phyloP scores from a whole-genome alignment of 371 early-diverging fungal species.

The Apophysomyces variabilis region DNA sequence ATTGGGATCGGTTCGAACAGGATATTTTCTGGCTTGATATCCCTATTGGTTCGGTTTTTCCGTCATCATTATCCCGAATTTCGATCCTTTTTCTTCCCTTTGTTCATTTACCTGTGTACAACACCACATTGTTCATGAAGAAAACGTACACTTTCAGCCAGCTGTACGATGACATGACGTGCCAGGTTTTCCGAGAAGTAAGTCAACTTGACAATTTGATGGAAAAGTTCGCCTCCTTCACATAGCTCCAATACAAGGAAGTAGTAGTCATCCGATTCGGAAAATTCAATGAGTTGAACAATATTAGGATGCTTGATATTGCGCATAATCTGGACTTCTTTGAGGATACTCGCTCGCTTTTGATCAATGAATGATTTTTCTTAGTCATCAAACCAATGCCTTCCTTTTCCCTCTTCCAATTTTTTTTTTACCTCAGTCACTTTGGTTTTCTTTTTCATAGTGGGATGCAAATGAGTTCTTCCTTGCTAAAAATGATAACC shows the following conservation, averaged over 20 bases:
- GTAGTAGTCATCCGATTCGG: slow-evolving; percentile 66
- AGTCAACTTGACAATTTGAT: slow-evolving; percentile 80
- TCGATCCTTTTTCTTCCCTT: background rate
- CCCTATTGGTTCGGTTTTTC: slow-evolving; percentile 36
- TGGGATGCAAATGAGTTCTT: slow-evolving; percentile 20
- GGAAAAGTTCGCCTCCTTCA: slow-evolving; percentile 87
- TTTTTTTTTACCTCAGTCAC: slow-evolving; percentile 21
- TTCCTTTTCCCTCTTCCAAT: background rate
- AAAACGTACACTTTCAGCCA: slow-evolving; percentile 88
- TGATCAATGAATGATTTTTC: slow-evolving; percentile 9
- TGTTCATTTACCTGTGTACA: slow-evolving; percentile 71
- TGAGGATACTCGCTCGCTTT: slow-evolving; percentile 82
- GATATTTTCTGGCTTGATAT: slow-evolving; percentile 97
- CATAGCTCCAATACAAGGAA: slow-evolving; percentile 87
- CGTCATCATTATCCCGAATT: background rate
- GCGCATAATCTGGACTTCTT: slow-evolving; percentile 89
- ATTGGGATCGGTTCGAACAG: slow-evolving; percentile 78
- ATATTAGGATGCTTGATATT: slow-evolving; percentile 51
- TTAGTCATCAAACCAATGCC: background rate
- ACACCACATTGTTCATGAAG: slow-evolving; percentile 88
- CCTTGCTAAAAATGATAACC: slow-evolving; percentile 4
- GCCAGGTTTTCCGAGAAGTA: slow-evolving; percentile 79
- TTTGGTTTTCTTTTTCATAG: slow-evolving; percentile 18
- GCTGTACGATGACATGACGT: slow-evolving; percentile 85
- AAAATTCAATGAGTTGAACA: slow-evolving; percentile 58